A percentile compares a stretch with the other conserved stretches of the same genome.
Evolutionary conservation across 768 basidiomycete genomes (phyloP).

Genomic region (Dendrothele bispora): DNA sequence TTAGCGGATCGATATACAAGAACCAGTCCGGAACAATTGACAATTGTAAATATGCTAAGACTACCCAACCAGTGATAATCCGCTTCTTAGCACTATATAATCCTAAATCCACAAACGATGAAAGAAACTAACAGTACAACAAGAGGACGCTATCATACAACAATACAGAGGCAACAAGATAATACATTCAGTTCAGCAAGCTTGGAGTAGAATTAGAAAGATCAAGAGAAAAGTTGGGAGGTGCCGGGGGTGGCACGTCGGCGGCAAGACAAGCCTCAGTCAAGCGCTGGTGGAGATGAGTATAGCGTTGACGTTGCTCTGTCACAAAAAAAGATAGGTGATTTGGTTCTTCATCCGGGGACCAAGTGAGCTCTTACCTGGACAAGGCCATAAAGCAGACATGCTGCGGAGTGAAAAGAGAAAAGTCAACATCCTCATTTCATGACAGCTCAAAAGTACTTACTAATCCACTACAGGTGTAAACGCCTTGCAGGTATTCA

Average conservation of each 20-base stretch:
- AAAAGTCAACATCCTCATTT: conserved; percentile 11
- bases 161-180: too few species aligned
- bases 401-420: conserved; percentile 32
- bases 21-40: too few species aligned
- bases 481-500: conserved; percentile 64
- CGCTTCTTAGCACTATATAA: too few species aligned
- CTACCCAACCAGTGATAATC: too few species aligned
- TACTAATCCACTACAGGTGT: conserved; percentile 61
- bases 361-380: conserved; percentile 38
- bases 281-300: conserved; percentile 45
- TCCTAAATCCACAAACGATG: too few species aligned
- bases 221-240: conserved; percentile 33
- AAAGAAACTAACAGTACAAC: too few species aligned
- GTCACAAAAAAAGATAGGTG: conserved; percentile 2
- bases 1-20: too few species aligned
- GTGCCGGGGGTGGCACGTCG: conserved; percentile 44
- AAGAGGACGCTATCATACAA: too few species aligned
- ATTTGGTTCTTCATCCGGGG: too few species aligned
- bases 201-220: not conserved
- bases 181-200: not conserved
- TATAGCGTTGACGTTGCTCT: conserved; percentile 56
- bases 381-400: conserved; percentile 63
- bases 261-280: conserved; percentile 45
- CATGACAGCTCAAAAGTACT: conserved; percentile 11
- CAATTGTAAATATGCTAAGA: too few species aligned